phyloP scores from a whole-genome alignment of 768 basidiomycete genomes.

The Floccularia luteovirens region DNA sequence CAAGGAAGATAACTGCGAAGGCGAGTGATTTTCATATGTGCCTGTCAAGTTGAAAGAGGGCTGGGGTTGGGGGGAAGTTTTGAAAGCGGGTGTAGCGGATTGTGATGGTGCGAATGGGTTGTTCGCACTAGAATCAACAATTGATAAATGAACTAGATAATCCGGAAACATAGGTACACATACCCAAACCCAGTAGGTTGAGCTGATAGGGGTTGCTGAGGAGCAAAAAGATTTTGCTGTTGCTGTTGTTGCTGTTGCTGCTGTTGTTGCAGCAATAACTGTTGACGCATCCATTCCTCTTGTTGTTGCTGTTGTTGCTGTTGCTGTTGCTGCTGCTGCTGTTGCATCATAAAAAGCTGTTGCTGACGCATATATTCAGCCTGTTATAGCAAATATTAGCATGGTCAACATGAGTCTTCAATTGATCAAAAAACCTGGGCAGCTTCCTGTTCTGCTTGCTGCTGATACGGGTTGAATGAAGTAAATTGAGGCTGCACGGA shows the following conservation, averaged over 20 bases:
- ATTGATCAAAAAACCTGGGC: conserved; percentile 37
- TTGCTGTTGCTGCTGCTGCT: conserved; percentile 46
- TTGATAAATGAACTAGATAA: conserved; percentile 10
- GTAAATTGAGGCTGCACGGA: conserved; percentile 79
- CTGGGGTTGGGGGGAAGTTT: conserved; percentile 17
- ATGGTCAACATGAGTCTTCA: background rate
- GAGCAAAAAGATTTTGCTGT: conserved; percentile 38
- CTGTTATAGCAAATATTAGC: conserved; percentile 18
- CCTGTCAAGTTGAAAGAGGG: conserved; percentile 65
- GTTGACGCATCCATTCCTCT: conserved; percentile 40
- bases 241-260: conserved; percentile 44
- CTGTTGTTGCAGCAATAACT: conserved; percentile 37
- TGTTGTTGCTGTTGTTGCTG: conserved; percentile 55
- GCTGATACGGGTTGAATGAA: conserved; percentile 90
- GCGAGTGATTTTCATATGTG: conserved; percentile 52
- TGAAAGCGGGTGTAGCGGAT: conserved; percentile 21
- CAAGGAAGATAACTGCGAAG: conserved; percentile 34
- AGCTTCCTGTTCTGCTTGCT: conserved; percentile 87
- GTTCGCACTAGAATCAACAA: conserved; percentile 60
- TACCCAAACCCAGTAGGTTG: conserved; percentile 79
- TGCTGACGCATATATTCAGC: conserved; percentile 73
- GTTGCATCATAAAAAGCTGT: conserved; percentile 55
- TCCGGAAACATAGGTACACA: conserved; percentile 13
- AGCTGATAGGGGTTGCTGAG: conserved; percentile 33
- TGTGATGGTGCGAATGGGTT: conserved; percentile 81